These are phyloP conservation scores for Termitomyces sp. DNA, from an alignment of 768 basidiomycete genomes.

Conservation along the genomic window DNA sequence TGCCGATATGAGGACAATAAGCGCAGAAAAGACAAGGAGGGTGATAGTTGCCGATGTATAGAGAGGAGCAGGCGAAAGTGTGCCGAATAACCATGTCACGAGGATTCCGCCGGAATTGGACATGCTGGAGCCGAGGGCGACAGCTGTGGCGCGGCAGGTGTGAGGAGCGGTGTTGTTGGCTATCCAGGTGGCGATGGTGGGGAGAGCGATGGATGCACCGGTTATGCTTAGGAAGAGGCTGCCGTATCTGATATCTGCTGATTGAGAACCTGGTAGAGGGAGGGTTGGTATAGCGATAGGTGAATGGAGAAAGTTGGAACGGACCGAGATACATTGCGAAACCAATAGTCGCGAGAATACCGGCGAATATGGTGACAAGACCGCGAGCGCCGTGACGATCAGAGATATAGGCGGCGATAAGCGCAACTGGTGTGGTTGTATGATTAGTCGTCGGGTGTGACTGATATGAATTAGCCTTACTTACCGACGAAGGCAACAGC, in stretches of 20 bases:
- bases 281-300: neutral
- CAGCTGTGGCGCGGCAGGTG: slow-evolving; percentile 50
- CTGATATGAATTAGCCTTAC: slow-evolving; percentile 27
- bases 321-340: slow-evolving; percentile 53
- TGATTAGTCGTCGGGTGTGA: neutral
- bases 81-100: slow-evolving; percentile 55
- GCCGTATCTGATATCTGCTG: slow-evolving; percentile 42
- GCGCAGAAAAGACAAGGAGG: slow-evolving; percentile 34
- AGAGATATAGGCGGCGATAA: slow-evolving; percentile 42
- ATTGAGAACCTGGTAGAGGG: slow-evolving; percentile 27
- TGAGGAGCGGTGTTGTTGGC: slow-evolving; percentile 61
- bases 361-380: slow-evolving; percentile 38
- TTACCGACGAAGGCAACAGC: slow-evolving; percentile 30
- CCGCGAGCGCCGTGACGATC: slow-evolving; percentile 53
- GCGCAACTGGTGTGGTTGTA: slow-evolving; percentile 24
- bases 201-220: slow-evolving; percentile 50
- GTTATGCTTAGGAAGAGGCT: slow-evolving; percentile 54
- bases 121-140: slow-evolving; percentile 55
- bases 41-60: slow-evolving; percentile 47
- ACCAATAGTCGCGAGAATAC: slow-evolving; percentile 41
- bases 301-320: slow-evolving; percentile 7
- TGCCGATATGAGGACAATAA: slow-evolving; percentile 31
- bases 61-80: slow-evolving; percentile 42
- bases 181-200: slow-evolving; percentile 53
- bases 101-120: slow-evolving; percentile 60